Conservation (phyloP, 257 asterid genomes). For the Paraleonurus japonicus region DNA sequence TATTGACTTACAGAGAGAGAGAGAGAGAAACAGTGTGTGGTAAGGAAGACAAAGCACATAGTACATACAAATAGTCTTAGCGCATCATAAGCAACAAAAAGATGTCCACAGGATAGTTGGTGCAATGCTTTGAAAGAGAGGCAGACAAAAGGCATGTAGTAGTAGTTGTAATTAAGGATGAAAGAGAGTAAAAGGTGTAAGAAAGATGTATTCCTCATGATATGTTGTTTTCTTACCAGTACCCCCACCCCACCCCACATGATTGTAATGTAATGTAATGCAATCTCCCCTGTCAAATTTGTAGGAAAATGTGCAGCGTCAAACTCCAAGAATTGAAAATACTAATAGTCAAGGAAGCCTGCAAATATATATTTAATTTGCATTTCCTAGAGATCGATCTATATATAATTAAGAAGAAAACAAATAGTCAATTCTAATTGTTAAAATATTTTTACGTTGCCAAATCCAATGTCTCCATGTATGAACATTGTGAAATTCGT, state of each 20-base stretch:
- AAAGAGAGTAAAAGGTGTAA: constrained; percentile 19
- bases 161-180: constrained; percentile 35
- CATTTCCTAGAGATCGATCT: constrained; percentile 23
- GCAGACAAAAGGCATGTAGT: constrained; percentile 60
- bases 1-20: constrained; percentile 22
- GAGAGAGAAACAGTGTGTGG: constrained; percentile 15
- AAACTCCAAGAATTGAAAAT: constrained; percentile 42
- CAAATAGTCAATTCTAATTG: constrained; percentile 35
- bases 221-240: constrained; percentile 36
- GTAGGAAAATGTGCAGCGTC: constrained; percentile 57
- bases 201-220: constrained; percentile 23
- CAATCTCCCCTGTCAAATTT: not conserved
- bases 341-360: constrained; percentile 41
- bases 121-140: constrained; percentile 27
- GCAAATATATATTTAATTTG: constrained; percentile 13
- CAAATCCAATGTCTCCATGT: not conserved
- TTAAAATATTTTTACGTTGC: not conserved
- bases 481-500: not conserved
- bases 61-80: constrained; percentile 30
- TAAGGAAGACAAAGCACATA: constrained; percentile 13
- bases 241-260: not conserved
- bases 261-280: no score
- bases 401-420: no score
- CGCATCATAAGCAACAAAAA: constrained; percentile 31
- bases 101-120: constrained; percentile 40